These are phyloP conservation scores for Trapa incisa DNA, from an alignment of 345 rosid species.

Conservation along the genomic window DNA sequence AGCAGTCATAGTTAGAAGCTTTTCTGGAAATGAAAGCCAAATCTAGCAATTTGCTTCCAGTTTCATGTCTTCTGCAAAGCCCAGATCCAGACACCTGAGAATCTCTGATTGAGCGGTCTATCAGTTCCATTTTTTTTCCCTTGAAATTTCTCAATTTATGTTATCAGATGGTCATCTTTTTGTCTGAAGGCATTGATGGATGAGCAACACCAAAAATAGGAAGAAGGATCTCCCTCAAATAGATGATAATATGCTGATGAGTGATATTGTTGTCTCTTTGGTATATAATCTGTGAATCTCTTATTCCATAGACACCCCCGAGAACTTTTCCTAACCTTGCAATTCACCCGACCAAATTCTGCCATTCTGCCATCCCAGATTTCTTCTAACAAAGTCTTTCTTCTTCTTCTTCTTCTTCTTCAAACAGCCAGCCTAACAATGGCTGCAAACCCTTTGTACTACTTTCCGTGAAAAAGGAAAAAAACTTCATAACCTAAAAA, in stretches of 20 bases:
- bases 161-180: too few relatives aligned
- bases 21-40: too few relatives aligned
- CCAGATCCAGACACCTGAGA: too few relatives aligned
- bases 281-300: slow-evolving; percentile 5
- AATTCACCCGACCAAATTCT: slow-evolving; percentile 3
- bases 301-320: slow-evolving; percentile 16
- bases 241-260: background rate
- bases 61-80: background rate
- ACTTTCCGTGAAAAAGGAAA: slow-evolving; percentile 5
- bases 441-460: slow-evolving; percentile 13
- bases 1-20: too few relatives aligned
- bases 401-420: background rate
- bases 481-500: background rate
- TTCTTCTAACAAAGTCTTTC: slow-evolving; percentile 17
- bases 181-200: too few relatives aligned
- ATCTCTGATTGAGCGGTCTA: background rate
- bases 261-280: background rate
- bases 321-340: slow-evolving; percentile 44
- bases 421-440: slow-evolving; percentile 15
- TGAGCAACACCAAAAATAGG: background rate
- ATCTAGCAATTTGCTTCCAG: background rate
- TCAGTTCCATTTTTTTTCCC: background rate
- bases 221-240: background rate
- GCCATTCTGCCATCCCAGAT: background rate
- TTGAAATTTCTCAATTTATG: too few relatives aligned